phyloP scores from a whole-genome alignment of 805 yeast species.

The Barnettozyma californica region DNA sequence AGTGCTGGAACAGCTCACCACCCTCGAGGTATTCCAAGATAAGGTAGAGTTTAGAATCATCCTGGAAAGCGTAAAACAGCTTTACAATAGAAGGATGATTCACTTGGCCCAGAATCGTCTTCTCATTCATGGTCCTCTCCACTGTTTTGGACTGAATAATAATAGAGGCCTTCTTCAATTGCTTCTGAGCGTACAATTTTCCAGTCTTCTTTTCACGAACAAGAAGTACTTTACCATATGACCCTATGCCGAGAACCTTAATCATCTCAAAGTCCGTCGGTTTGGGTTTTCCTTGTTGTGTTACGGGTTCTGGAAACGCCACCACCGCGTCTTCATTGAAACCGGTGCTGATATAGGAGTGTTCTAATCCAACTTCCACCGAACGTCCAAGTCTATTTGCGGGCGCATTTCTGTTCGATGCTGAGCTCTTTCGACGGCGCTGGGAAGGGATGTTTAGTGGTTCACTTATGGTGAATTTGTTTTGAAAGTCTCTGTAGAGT shows the following conservation, averaged over 20 bases:
- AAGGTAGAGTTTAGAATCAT: constrained; percentile 65
- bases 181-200: constrained; percentile 79
- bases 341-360: constrained; percentile 26
- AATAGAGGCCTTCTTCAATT: constrained; percentile 75
- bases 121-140: constrained; percentile 77
- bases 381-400: constrained; percentile 39
- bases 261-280: constrained; percentile 63
- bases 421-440: constrained; percentile 19
- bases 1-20: constrained; percentile 89
- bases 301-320: background rate
- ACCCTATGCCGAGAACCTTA: constrained; percentile 79
- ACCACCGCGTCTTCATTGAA: background rate
- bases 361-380: constrained; percentile 43
- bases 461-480: constrained; percentile 12
- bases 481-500: constrained; percentile 16
- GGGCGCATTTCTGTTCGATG: constrained; percentile 24
- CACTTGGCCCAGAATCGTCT: constrained; percentile 61
- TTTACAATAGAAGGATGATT: constrained; percentile 82
- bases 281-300: constrained; percentile 18
- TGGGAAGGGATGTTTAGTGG: constrained; percentile 13
- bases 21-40: constrained; percentile 82
- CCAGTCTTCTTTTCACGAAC: constrained; percentile 63
- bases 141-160: constrained; percentile 51
- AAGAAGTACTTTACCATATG: constrained; percentile 80
- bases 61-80: constrained; percentile 80